A percentile compares a stretch with the other conserved stretches of the same genome.
These are phyloP conservation scores for Suillus hirtellus DNA, from an alignment of 768 basidiomycete species.

Conservation along the genomic window DNA sequence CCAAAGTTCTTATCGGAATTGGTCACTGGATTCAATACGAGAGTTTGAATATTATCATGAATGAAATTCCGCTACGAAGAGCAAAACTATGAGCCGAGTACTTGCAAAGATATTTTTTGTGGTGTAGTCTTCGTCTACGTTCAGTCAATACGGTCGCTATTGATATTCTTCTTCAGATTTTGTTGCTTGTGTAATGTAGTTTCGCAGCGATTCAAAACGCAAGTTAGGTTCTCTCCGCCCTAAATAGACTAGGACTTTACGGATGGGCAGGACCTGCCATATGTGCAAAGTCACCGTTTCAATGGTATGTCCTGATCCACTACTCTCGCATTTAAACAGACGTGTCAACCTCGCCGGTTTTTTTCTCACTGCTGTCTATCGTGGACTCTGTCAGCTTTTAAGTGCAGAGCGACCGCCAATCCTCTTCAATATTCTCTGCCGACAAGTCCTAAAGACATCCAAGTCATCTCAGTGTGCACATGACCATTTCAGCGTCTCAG, in stretches of 20 bases:
- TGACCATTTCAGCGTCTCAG: not conserved
- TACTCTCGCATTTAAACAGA: not conserved
- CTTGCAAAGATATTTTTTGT: not conserved
- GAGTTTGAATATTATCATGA: slow-evolving; percentile 8
- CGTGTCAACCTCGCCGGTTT: not conserved
- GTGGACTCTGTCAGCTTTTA: not conserved
- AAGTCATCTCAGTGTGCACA: not conserved
- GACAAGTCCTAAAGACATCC: not conserved
- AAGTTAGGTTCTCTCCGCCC: not conserved
- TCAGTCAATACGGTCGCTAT: not conserved
- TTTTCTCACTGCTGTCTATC: not conserved
- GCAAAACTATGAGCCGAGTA: not conserved
- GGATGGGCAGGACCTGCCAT: not conserved
- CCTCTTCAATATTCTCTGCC: not conserved
- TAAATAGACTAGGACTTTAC: not conserved
- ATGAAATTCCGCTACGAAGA: slow-evolving; percentile 7
- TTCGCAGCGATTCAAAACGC: not conserved
- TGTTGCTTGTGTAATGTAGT: not conserved
- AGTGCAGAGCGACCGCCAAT: not conserved
- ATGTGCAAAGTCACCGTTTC: not conserved
- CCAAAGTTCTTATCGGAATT: not conserved
- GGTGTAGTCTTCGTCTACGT: not conserved
- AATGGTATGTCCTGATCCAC: not conserved
- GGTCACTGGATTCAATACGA: slow-evolving; percentile 10
- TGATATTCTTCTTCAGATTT: not conserved